Base-by-base conservation (phyloP, 2,329 filamentous ascomycete genomes). In the Cucurbitaria berberidis region DNA sequence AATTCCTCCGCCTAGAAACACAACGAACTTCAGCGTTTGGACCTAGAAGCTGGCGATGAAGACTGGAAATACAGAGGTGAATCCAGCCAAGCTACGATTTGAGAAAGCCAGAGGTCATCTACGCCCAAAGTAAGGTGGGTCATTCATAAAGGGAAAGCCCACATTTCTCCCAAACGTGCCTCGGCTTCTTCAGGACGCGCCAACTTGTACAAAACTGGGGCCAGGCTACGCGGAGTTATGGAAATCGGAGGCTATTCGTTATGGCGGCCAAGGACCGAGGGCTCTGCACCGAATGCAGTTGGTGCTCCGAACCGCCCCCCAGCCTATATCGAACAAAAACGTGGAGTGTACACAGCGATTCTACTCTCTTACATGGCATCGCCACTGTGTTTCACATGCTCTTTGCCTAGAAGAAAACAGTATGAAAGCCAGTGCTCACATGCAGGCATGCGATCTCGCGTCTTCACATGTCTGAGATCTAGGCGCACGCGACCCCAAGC, bases 401-500 rank as follows among this genome's bases (percentile, higher is more conserved):
- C 13, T n/a, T 34, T n/a, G 13, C 15, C 16, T 16, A 3, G 30
- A 34, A 4, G 10, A n/a, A 8, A 34, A 10, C 15, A 5, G n/a
- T 16, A n/a, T 5, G 5, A 19, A 21, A 9, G 32, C 5, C n/a
- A 19, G 7, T 8, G 24, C 50, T 51, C 46, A 53, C 49, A 56
- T 59, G 56, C 30, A 47, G 43, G 38, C 44, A 54, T 48, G 46
- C 35, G 51, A 39, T 7, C 27, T 34, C 44, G 34, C 42, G 47
- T 50, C 27, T 59, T 62, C 59, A 62, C 57, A 56, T 62, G 59
- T 44, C 42, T n/a, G 43, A 40, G 52, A 56, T 57, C 48, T 51
- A 60, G 48, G 54, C 57, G 46, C 47, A 45, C 43, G 53, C 48
- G 54, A 60, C 53, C 48, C 30, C 50, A 47, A 32, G 42, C 48